Percentiles rank a stretch among this genome's conserved stretches.
Conservation (phyloP, 139 green algal species). For the Chlorella vulgaris region DNA sequence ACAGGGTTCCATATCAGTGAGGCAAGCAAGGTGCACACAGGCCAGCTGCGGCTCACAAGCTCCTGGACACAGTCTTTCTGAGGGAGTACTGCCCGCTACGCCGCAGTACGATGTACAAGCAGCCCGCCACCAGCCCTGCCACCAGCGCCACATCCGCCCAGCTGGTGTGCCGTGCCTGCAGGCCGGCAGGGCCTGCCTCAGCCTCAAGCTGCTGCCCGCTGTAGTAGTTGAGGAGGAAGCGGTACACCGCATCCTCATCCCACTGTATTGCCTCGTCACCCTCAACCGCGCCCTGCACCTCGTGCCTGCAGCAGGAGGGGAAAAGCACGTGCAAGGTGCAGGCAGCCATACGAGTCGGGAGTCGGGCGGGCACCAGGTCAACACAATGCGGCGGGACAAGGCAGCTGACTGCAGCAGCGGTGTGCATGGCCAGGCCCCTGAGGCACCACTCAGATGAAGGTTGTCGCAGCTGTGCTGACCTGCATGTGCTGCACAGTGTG, state of each 20-base stretch:
- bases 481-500: conserved; percentile 50
- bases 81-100: conserved; percentile 1
- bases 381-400: background rate
- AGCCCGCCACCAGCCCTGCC: background rate
- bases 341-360: background rate
- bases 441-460: background rate
- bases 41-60: conserved; percentile 1
- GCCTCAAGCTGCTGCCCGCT: background rate
- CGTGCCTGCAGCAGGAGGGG: background rate
- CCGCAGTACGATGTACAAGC: background rate
- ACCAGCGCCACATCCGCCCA: background rate
- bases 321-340: background rate
- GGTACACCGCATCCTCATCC: conserved; percentile 55
- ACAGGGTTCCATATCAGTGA: too few species aligned
- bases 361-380: background rate
- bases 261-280: conserved; percentile 28
- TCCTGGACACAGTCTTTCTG: background rate
- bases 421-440: background rate
- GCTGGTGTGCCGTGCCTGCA: background rate
- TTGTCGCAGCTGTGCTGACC: background rate
- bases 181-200: background rate
- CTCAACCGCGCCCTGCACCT: background rate
- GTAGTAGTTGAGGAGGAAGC: conserved; percentile 52
- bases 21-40: too few species aligned
- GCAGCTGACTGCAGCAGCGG: background rate